A percentile compares a stretch with the other conserved stretches of the same genome.
These are phyloP conservation scores for Podospora appendiculata DNA, from an alignment of 495 filamentous ascomycete genomes.

Conservation along the genomic window DNA sequence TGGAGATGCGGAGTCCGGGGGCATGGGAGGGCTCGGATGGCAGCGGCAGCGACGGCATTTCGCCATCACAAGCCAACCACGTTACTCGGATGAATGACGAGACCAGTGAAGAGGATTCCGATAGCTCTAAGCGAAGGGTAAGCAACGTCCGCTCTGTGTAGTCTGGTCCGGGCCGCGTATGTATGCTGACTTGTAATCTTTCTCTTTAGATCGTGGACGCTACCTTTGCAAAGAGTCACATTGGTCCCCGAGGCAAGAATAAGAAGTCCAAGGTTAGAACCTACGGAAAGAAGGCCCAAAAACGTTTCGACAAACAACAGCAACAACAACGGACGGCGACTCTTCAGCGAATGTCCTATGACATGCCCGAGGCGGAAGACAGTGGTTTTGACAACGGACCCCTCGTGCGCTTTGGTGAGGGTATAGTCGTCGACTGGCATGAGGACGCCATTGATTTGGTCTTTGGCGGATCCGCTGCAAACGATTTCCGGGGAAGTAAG, in stretches of 20 bases:
- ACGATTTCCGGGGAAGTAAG: conserved; percentile 25
- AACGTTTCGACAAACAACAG: conserved; percentile 25
- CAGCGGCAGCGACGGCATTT: conserved; percentile 28
- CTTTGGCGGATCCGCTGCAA: conserved; percentile 50
- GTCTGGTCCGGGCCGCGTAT: not conserved
- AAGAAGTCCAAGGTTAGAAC: conserved; percentile 31
- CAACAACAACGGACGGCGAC: conserved; percentile 18
- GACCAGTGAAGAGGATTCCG: conserved; percentile 40
- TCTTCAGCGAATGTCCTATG: conserved; percentile 20
- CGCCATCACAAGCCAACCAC: conserved; percentile 5
- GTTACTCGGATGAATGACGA: conserved; percentile 45
- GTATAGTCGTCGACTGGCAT: conserved; percentile 77
- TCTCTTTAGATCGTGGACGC: no score
- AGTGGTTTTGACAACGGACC: conserved; percentile 43
- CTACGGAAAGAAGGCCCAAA: conserved; percentile 31
- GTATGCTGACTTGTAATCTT: no score
- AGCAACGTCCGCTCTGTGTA: not conserved
- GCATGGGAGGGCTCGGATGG: conserved; percentile 31
- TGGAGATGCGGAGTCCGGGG: conserved; percentile 24
- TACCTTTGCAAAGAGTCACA: not conserved
- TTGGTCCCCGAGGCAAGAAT: conserved; percentile 14
- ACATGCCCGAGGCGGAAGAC: conserved; percentile 11
- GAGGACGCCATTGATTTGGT: conserved; percentile 56
- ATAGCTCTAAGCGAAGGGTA: conserved; percentile 23
- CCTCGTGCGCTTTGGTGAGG: conserved; percentile 69